Evolutionary conservation across 1,284 basidiomycete species (phyloP), one percentile per base, ranked within the genome.

Genomic region (Malassezia globosa): DNA sequence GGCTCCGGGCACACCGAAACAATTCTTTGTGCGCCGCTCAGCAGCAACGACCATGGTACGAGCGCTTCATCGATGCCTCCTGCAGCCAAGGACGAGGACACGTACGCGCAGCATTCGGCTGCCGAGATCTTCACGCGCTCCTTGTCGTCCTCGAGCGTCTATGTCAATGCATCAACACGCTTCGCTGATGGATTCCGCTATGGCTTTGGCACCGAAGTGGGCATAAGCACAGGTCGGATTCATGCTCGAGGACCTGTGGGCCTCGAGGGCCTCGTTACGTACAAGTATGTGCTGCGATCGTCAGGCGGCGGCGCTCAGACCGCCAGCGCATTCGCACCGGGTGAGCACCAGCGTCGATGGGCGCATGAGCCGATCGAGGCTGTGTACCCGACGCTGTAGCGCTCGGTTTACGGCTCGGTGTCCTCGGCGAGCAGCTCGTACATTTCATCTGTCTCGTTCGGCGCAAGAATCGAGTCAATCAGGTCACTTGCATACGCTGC

Each of bases 161-260:
- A 85, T 64, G 80, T 95, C 56, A 99, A 99, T 64, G 87, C 89
- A 3, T 86, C 83, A 57, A 94, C 94, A 7, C 80, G 94, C 38
- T 97, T 99, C 66, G 85, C 90, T 0, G 94, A 99, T 72, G 94
- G 94, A 1, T 96, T 92, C 74, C 76, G 94, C 48, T 99, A 89
- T 72, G 94, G 94, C 0, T 87, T 95, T 58, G 94, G 94, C 1
- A 92, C 94, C 1, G 94, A 97, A 73, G 92, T 99, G 1, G 94
- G 94, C 7, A 95, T 99, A 67, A 85, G 83, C 68, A 99, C 94
- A 0, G 89, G 89, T 2, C 83, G 87, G 63, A 95, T 94, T 46
- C 94, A 99, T 66, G 92, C 94, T 2, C 77, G 94, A 24, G 94
- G 94, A 2, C 94, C 94, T 0, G 94, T 97, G 1, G 94, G 94